phyloP scores from a whole-genome alignment of 2,329 filamentous ascomycete genomes.

The Cladosporium austrohemisphaericum region DNA sequence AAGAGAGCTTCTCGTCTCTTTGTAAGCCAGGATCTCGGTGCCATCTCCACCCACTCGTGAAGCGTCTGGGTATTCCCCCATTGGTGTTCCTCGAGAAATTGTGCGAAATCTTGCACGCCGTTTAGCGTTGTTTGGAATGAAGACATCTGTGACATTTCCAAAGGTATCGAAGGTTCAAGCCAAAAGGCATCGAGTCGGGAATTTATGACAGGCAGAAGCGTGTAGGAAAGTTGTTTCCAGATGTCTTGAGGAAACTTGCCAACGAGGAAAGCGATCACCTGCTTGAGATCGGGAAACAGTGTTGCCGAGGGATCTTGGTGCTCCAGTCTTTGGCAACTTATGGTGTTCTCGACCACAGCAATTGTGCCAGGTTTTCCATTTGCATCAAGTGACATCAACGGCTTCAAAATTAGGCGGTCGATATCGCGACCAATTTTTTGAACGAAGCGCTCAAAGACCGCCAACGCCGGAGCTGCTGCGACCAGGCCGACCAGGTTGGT shows the following conservation, averaged over 20 bases:
- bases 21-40: slow-evolving; percentile 78
- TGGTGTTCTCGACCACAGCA: slow-evolving; percentile 22
- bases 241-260: slow-evolving; percentile 49
- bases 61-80: slow-evolving; percentile 63
- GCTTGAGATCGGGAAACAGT: slow-evolving; percentile 43
- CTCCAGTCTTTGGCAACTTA: slow-evolving; percentile 23
- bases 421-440: slow-evolving; percentile 28
- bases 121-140: slow-evolving; percentile 69
- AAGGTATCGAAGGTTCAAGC: slow-evolving; percentile 73
- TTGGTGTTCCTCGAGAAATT: slow-evolving; percentile 56
- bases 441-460: slow-evolving; percentile 24
- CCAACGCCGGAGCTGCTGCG: slow-evolving; percentile 18
- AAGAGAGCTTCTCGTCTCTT: slow-evolving; percentile 78
- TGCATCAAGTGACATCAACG: slow-evolving; percentile 23
- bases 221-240: slow-evolving; percentile 56
- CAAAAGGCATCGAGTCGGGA: slow-evolving; percentile 67
- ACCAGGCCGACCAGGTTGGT: slow-evolving; percentile 20
- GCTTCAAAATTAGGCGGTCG: slow-evolving; percentile 28
- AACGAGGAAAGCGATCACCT: slow-evolving; percentile 50
- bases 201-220: slow-evolving; percentile 67
- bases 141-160: slow-evolving; percentile 66
- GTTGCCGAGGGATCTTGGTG: slow-evolving; percentile 18
- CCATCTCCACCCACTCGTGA: slow-evolving; percentile 73
- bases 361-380: slow-evolving; percentile 20
- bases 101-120: slow-evolving; percentile 61